A percentile compares a stretch with the other conserved stretches of the same genome.
These are phyloP conservation scores for Jaenimonas drosophilae DNA, from an alignment of 208 protist species.

Conservation along the genomic window DNA sequence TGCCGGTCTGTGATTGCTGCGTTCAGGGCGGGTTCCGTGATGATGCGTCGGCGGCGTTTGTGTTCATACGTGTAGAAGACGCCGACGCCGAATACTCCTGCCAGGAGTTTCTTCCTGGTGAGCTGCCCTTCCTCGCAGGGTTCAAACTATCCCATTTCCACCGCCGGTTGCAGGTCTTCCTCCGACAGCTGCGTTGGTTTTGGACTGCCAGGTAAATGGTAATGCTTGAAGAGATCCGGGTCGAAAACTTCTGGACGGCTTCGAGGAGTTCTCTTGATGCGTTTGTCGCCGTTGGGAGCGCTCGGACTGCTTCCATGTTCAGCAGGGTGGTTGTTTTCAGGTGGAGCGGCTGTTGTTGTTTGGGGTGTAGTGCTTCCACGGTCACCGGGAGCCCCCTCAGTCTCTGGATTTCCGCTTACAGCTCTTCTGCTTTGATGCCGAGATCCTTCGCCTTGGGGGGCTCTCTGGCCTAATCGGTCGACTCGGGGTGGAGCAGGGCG, in stretches of 20 bases:
- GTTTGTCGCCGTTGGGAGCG: background rate
- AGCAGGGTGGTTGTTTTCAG: background rate
- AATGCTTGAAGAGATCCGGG: background rate
- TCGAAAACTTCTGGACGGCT: background rate
- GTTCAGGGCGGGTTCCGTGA: slow-evolving; percentile 1
- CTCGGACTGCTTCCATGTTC: background rate
- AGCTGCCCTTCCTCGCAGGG: background rate
- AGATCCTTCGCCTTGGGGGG: background rate
- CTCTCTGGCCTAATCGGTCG: background rate
- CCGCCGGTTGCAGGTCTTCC: background rate
- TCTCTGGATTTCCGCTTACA: background rate
- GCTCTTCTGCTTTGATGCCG: background rate
- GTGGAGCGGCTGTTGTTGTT: background rate
- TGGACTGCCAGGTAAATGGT: background rate
- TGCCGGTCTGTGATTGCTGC: background rate
- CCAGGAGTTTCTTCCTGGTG: background rate
- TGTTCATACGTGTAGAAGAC: background rate
- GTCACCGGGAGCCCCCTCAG: background rate
- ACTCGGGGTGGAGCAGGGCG: background rate
- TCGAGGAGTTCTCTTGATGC: background rate
- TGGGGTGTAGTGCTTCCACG: background rate
- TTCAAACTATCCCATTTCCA: slow-evolving; percentile 2
- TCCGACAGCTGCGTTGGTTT: background rate
- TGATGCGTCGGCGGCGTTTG: slow-evolving; percentile 1
- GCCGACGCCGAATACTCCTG: background rate